Conservation (phyloP, 2,329 filamentous ascomycete species). For the Verruconis gallopava region DNA sequence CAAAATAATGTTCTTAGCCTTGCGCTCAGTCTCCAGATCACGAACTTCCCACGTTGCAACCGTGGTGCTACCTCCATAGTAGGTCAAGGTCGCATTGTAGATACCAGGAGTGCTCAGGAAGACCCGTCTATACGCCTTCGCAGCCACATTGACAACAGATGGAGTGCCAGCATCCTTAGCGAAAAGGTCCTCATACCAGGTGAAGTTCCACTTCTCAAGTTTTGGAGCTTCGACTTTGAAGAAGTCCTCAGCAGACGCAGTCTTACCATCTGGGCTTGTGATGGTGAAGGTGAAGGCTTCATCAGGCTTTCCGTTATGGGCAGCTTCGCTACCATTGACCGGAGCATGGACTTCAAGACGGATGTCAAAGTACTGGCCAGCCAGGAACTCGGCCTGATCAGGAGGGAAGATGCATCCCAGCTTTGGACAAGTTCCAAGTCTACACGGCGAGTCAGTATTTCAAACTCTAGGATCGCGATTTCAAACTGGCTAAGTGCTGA, state of each 20-base stretch:
- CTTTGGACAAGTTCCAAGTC: constrained; percentile 42
- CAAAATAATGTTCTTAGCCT: constrained; percentile 73
- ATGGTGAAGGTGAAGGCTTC: constrained; percentile 65
- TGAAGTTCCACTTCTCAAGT: constrained; percentile 70
- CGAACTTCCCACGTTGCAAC: constrained; percentile 66
- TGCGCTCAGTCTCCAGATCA: constrained; percentile 53
- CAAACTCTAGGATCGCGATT: no score
- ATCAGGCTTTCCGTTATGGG: constrained; percentile 53
- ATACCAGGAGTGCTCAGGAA: constrained; percentile 66
- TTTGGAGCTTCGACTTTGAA: constrained; percentile 58
- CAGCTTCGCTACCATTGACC: constrained; percentile 70
- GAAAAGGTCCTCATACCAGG: constrained; percentile 76
- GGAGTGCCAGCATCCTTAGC: constrained; percentile 57
- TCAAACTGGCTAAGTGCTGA: no score
- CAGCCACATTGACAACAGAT: constrained; percentile 65
- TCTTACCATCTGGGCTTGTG: constrained; percentile 44
- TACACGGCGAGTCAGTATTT: no score
- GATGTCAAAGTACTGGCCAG: constrained; percentile 74
- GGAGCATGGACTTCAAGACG: constrained; percentile 72
- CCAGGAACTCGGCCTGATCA: constrained; percentile 63
- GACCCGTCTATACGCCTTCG: constrained; percentile 65
- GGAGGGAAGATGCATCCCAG: constrained; percentile 43
- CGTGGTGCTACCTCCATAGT: constrained; percentile 60
- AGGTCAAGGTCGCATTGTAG: constrained; percentile 63
- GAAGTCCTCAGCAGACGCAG: constrained; percentile 48